phyloP scores from a whole-genome alignment of 164 flowering plant species.

The Vitis amurensis region DNA sequence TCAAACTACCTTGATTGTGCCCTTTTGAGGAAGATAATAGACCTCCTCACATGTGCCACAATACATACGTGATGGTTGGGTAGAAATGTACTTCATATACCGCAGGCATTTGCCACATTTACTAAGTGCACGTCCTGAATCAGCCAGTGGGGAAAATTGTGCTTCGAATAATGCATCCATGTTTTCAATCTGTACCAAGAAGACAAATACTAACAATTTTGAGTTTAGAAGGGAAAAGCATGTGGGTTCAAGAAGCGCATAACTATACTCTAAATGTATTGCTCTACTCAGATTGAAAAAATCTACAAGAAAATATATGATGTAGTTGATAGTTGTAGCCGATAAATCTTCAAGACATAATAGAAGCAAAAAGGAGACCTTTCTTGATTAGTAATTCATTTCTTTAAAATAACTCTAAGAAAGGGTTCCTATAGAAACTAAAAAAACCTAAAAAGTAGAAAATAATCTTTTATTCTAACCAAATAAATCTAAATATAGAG shows the following conservation, averaged over 20 bases:
- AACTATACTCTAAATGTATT: neutral
- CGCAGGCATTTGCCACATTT: constrained; percentile 95
- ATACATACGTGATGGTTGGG: constrained; percentile 75
- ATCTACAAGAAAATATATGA: no score
- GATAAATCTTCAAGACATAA: no score
- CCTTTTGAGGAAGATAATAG: constrained; percentile 88
- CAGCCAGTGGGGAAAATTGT: constrained; percentile 88
- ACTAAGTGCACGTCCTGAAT: constrained; percentile 84
- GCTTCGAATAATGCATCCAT: constrained; percentile 98
- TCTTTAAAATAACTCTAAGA: no score
- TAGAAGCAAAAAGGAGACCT: no score
- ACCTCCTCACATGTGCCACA: constrained; percentile 95
- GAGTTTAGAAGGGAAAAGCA: neutral
- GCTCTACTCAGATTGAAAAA: no score
- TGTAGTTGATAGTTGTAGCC: no score
- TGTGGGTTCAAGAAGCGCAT: neutral
- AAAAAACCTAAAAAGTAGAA: no score
- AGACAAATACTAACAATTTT: neutral
- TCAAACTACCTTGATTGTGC: constrained; percentile 71
- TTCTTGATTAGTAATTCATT: no score
- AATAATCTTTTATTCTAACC: no score
- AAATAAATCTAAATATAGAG: no score
- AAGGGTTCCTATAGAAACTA: no score
- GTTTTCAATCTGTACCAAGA: constrained; percentile 66
- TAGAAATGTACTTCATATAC: constrained; percentile 85